phyloP scores from a whole-genome alignment of 2,329 filamentous ascomycete species.

The Neonectria coccinea region DNA sequence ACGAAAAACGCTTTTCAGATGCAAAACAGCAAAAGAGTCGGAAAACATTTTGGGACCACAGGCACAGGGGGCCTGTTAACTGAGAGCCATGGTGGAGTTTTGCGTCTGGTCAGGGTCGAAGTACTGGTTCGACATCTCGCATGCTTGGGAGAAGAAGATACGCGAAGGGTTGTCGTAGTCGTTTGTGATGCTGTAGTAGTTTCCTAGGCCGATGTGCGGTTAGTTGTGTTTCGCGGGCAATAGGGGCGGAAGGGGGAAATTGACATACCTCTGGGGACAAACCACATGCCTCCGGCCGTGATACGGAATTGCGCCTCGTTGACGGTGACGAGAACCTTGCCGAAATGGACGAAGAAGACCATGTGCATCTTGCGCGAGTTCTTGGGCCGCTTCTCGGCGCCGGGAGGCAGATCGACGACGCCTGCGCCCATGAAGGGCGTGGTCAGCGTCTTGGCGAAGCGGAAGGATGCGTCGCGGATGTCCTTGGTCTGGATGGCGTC shows the following conservation, averaged over 20 bases:
- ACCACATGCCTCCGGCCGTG: conserved; percentile 88
- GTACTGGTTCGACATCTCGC: conserved; percentile 61
- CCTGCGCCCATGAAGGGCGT: conserved; percentile 90
- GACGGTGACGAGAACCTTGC: conserved; percentile 83
- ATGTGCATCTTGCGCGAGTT: conserved; percentile 97
- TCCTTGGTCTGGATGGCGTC: conserved; percentile 68
- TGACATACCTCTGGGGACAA: conserved; percentile 89
- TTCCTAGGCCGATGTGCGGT: conserved; percentile 69
- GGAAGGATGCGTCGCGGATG: conserved; percentile 77
- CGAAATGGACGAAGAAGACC: conserved; percentile 90
- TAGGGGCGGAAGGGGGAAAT: conserved; percentile 4
- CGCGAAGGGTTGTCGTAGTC: conserved; percentile 77
- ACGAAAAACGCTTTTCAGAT: conserved; percentile 5
- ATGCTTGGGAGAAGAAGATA: conserved; percentile 94
- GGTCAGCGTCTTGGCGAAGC: conserved; percentile 88
- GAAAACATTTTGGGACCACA: neutral
- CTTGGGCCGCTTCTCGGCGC: conserved; percentile 87
- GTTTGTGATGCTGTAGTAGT: conserved; percentile 93
- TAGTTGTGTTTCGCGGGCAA: conserved; percentile 5
- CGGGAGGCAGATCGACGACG: conserved; percentile 87
- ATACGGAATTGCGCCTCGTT: conserved; percentile 83
- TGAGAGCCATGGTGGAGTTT: conserved; percentile 36
- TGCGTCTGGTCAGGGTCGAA: conserved; percentile 41
- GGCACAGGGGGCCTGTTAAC: neutral
- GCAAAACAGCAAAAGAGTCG: conserved; percentile 4